Base-by-base conservation (phyloP, 2,329 filamentous ascomycete genomes). In the Cadophora luteo-olivacea region DNA sequence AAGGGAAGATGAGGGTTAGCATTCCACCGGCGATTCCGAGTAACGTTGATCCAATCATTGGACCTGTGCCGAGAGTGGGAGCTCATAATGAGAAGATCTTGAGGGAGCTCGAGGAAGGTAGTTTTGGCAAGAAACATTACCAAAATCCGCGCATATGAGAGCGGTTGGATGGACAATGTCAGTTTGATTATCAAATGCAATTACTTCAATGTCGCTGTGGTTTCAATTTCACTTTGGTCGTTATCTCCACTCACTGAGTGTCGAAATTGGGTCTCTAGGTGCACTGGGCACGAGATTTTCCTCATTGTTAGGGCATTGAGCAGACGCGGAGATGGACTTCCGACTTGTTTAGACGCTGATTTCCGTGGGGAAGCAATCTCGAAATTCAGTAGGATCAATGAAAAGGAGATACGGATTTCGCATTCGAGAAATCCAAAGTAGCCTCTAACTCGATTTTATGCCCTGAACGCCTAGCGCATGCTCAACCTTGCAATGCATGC, bases 21-120 rank as follows among this genome's bases (percentile, higher is more conserved):
- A 61, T 66, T 25, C 64, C 64, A n/a, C 64, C 64, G 16, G 64
- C 54, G 33, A 66, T 58, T n/a, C 54, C 55, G 41, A 66, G 49
- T 49, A 66, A 57, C n/a, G 57, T 66, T 25, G 38, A 52, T n/a
- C 64, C 64, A 9, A 61, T 57, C 12, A 66, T 66, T 48, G 64
- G 64, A 12, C 64, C 64, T 8, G 58, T 66, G 48, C 64, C 64
- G 9, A 61, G 55, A 11, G 55, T 66, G 36, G 64, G 64, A 41
- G 55, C 57, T 25, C 64, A 66, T 29, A 66, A 61, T 32, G 45
- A 61, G 29, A 61, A 66, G 64, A 66, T 66, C 19, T 22, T 66
- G 22, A 66, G 45, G 11, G 64, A 66, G n/a, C 41, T 66, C 25
- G 45, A 61, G 48, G 55, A 61, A 5, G 38, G 64, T 19, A 60